Percentiles rank a stretch among this genome's conserved stretches.
Conservation (phyloP, 2,329 filamentous ascomycete genomes). For the Curvularia sp. region DNA sequence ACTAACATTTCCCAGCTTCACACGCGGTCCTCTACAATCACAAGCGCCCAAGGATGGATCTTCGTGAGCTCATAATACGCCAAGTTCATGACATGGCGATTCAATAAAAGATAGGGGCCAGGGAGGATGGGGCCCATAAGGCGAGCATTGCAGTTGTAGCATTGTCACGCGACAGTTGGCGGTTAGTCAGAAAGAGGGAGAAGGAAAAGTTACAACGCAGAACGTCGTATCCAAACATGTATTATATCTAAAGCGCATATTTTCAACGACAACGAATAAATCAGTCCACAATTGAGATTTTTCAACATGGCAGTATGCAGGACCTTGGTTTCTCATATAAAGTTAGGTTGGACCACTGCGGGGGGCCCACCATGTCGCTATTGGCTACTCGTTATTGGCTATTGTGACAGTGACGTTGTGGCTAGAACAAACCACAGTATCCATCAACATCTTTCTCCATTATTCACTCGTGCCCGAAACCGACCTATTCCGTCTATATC, state of each 20-base stretch:
- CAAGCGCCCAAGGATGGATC: background rate
- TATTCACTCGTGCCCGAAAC: background rate
- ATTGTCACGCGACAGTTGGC: background rate
- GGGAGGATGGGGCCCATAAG: background rate
- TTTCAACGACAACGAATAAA: background rate
- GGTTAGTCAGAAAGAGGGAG: no score
- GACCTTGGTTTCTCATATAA: background rate
- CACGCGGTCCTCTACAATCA: constrained; percentile 35
- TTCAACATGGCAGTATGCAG: background rate
- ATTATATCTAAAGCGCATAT: constrained; percentile 4
- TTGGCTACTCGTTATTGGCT: constrained; percentile 24
- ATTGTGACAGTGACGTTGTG: constrained; percentile 21
- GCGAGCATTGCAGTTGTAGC: background rate
- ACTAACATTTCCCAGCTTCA: constrained; percentile 8
- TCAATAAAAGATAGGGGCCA: no score
- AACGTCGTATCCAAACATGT: background rate
- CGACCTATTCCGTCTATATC: background rate
- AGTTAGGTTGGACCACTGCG: constrained; percentile 20
- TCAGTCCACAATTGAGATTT: background rate
- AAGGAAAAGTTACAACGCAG: background rate
- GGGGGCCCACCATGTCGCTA: constrained; percentile 18
- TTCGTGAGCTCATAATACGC: background rate
- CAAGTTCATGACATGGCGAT: background rate
- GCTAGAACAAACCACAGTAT: constrained; percentile 5
- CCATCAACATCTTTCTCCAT: constrained; percentile 5